These are phyloP conservation scores for Omphalotus olearius DNA, from an alignment of 1,284 basidiomycete species.

Conservation along the genomic window DNA sequence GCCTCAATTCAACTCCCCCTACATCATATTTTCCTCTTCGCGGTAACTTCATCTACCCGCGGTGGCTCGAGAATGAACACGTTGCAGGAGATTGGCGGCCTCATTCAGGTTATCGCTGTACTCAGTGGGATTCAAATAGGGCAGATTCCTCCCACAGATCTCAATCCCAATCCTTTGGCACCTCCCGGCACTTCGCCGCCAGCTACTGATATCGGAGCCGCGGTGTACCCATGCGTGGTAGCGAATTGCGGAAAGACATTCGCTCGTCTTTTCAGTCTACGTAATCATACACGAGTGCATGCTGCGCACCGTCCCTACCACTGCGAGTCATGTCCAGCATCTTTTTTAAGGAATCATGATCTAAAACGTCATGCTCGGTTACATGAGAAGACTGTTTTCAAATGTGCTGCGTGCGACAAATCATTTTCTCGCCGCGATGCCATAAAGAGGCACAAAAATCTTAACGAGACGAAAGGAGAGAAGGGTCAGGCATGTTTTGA, in stretches of 20 bases:
- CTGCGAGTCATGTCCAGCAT: constrained; percentile 61
- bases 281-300: constrained; percentile 63
- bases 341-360: constrained; percentile 73
- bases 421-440: constrained; percentile 72
- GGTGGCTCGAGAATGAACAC: constrained; percentile 48
- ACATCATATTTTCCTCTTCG: constrained; percentile 71
- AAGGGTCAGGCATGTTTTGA: constrained; percentile 43
- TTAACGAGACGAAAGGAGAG: constrained; percentile 40
- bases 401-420: constrained; percentile 66
- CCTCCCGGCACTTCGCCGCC: not conserved
- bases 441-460: constrained; percentile 68
- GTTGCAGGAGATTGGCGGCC: constrained; percentile 67
- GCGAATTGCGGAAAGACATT: constrained; percentile 62
- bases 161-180: constrained; percentile 10
- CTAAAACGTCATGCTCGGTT: constrained; percentile 66
- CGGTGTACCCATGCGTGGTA: constrained; percentile 69
- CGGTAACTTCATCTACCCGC: constrained; percentile 58
- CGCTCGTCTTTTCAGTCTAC: constrained; percentile 59
- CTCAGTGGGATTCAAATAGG: constrained; percentile 70
- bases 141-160: constrained; percentile 32
- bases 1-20: constrained; percentile 62
- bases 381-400: constrained; percentile 66
- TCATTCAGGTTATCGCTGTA: constrained; percentile 75
- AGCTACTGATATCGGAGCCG: constrained; percentile 56
- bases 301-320: constrained; percentile 58